Evolutionary conservation across 2,329 filamentous ascomycete species (phyloP).

Genomic region (Sclerotinia spermophila): DNA sequence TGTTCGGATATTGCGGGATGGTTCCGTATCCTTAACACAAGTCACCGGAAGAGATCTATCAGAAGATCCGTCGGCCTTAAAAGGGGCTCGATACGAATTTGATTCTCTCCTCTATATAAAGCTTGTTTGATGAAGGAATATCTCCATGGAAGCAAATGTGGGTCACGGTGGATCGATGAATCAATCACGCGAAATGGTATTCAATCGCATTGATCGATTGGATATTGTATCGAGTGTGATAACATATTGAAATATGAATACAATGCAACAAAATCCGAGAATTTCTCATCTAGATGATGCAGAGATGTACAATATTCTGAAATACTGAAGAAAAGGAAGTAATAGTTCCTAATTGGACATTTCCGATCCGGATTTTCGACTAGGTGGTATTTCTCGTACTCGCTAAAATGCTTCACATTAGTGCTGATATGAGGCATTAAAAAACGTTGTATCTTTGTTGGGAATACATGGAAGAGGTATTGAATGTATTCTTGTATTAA

Average conservation of each 20-base stretch:
- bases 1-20: too few relatives aligned
- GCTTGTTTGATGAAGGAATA: background rate
- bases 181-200: background rate
- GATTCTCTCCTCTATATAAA: background rate
- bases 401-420: background rate
- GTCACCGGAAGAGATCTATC: background rate
- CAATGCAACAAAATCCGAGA: background rate
- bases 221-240: background rate
- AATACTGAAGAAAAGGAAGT: too few relatives aligned
- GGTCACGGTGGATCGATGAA: too few relatives aligned
- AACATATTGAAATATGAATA: background rate
- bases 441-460: background rate
- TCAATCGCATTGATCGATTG: background rate
- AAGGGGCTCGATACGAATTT: background rate
- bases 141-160: too few relatives aligned
- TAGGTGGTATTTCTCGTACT: background rate
- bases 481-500: background rate
- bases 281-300: background rate
- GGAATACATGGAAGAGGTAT: background rate
- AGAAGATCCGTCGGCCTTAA: background rate
- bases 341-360: background rate
- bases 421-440: background rate
- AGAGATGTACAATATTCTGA: too few relatives aligned
- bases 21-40: too few relatives aligned
- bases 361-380: too few relatives aligned